phyloP scores from a whole-genome alignment of 192 early-diverging fungal genomes.

The Gamsiella multidivaricata region DNA sequence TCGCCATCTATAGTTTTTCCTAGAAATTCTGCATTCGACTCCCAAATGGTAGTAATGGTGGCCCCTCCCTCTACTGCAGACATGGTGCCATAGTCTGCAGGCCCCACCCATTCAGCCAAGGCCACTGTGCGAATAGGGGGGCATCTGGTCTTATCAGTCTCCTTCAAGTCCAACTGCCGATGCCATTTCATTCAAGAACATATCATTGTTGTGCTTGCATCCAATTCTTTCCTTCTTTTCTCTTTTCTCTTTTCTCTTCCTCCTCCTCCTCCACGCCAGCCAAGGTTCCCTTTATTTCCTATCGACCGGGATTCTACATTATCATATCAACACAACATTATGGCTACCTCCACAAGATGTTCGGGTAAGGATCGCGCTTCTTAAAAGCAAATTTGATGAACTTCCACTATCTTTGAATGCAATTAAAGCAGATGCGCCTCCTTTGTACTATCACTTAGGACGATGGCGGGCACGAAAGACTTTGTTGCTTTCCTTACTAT shows the following conservation, averaged over 20 bases:
- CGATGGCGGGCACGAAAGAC: not conserved
- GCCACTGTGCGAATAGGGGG: no score
- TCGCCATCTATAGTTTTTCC: not conserved
- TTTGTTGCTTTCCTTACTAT: conserved; percentile 7
- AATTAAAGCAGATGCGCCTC: no score
- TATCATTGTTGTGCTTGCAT: not conserved
- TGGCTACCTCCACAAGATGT: no score
- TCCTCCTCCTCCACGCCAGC: not conserved
- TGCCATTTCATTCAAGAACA: no score
- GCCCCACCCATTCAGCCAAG: no score
- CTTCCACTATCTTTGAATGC: not conserved
- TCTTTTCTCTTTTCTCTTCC: not conserved
- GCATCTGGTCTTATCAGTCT: no score
- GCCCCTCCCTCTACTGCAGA: no score
- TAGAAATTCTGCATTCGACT: not conserved
- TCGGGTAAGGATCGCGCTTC: not conserved
- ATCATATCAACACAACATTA: not conserved
- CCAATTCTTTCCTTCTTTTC: not conserved
- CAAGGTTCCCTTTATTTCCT: not conserved
- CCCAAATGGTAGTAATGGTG: no score
- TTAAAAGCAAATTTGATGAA: no score
- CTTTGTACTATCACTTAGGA: conserved; percentile 13
- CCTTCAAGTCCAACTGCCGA: no score
- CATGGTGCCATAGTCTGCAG: no score
- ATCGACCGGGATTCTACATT: not conserved